Conservation (phyloP, 768 basidiomycete genomes). For the Amanita molliuscula region DNA sequence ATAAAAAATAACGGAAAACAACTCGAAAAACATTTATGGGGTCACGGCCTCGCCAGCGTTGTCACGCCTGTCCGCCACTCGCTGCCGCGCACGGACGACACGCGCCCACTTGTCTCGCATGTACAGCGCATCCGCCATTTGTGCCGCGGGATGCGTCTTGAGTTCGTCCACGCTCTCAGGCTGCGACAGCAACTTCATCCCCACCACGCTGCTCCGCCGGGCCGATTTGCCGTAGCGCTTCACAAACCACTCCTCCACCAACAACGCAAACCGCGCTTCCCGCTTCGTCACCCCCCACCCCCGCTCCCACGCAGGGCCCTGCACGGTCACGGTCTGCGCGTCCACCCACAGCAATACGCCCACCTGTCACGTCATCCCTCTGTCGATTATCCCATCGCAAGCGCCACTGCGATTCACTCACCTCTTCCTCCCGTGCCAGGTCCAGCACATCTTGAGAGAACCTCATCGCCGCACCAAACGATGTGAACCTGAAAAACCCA, state of each 20-base stretch:
- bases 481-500: not conserved
- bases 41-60: too few relatives aligned
- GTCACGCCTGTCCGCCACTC: too few relatives aligned
- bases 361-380: not conserved
- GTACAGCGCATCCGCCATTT: not conserved
- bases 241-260: constrained; percentile 1
- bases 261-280: constrained; percentile 2
- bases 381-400: not conserved
- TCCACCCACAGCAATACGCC: not conserved
- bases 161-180: not conserved
- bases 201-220: not conserved
- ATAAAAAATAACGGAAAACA: too few relatives aligned
- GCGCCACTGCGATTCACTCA: not conserved
- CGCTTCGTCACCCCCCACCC: not conserved
- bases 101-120: not conserved
- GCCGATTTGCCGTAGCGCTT: not conserved
- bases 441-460: not conserved
- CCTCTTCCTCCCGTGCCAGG: not conserved
- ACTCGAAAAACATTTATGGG: too few relatives aligned
- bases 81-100: not conserved
- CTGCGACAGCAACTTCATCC: not conserved
- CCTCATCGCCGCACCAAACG: not conserved
- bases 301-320: not conserved
- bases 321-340: not conserved
- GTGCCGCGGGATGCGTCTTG: not conserved